These are phyloP conservation scores for Cyberlindnera japonica DNA, from an alignment of 805 yeast genomes.

Conservation along the genomic window DNA sequence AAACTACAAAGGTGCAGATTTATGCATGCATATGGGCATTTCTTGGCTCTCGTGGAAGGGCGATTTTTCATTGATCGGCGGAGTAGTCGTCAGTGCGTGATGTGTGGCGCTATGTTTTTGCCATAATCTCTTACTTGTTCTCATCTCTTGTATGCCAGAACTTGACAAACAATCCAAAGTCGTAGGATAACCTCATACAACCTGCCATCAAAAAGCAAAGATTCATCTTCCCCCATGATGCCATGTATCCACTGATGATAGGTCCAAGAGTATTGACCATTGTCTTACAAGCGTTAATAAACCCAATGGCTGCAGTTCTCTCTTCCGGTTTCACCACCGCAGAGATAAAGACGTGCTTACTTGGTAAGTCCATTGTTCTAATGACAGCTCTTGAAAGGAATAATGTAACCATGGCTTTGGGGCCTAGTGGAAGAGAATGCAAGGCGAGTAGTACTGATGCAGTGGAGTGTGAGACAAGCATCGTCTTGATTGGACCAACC, in stretches of 20 bases:
- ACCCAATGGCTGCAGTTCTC: conserved; percentile 41
- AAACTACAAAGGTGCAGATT: too few species aligned
- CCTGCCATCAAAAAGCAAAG: conserved; percentile 41
- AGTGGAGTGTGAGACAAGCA: conserved; percentile 43
- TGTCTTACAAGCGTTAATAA: conserved; percentile 43
- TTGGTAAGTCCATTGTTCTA: conserved; percentile 46
- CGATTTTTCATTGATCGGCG: too few species aligned
- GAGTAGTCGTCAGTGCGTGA: too few species aligned
- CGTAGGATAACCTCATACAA: conserved; percentile 37
- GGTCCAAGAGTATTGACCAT: conserved; percentile 42
- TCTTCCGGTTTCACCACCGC: conserved; percentile 37
- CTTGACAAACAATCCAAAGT: conserved; percentile 34
- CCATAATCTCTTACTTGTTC: neutral
- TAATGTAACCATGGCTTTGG: conserved; percentile 32
- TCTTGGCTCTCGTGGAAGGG: neutral
- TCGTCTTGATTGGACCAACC: conserved; percentile 42
- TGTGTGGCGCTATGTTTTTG: too few species aligned
- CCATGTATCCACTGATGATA: conserved; percentile 36
- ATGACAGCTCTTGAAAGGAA: conserved; percentile 34
- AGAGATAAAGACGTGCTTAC: conserved; percentile 45
- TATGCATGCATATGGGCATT: neutral
- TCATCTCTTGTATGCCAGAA: conserved; percentile 25
- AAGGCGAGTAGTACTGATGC: conserved; percentile 38
- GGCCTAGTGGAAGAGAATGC: conserved; percentile 37
- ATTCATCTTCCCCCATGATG: conserved; percentile 38